phyloP scores from a whole-genome alignment of 176 grass and related monocot genomes.

The Carex littledalei region DNA sequence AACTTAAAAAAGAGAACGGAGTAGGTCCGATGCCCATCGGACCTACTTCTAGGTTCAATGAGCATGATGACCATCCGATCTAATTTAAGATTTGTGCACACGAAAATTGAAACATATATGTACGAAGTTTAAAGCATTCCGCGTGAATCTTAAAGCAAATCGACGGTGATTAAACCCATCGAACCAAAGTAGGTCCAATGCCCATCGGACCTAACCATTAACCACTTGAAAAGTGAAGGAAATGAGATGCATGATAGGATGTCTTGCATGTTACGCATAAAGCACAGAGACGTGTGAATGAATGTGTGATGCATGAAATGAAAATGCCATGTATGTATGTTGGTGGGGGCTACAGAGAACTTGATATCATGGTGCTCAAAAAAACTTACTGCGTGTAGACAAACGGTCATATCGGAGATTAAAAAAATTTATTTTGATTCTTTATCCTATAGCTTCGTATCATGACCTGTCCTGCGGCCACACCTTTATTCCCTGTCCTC shows the following conservation, averaged over 20 bases:
- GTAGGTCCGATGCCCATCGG: too few relatives aligned
- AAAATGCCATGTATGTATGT: background rate
- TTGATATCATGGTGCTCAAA: constrained; percentile 10
- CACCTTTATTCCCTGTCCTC: constrained; percentile 31
- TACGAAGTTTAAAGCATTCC: too few relatives aligned
- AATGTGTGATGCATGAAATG: background rate
- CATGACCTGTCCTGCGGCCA: constrained; percentile 8
- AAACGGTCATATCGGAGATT: constrained; percentile 23
- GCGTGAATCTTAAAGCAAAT: too few relatives aligned
- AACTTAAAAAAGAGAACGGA: too few relatives aligned
- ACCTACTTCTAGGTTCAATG: too few relatives aligned
- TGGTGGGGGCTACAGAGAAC: background rate
- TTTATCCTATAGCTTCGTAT: background rate
- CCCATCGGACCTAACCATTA: too few relatives aligned
- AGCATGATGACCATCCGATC: too few relatives aligned
- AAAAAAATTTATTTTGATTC: constrained; percentile 7
- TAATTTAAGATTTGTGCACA: too few relatives aligned
- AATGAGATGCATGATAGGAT: background rate
- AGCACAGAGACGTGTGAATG: background rate
- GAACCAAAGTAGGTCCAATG: too few relatives aligned
- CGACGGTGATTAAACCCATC: too few relatives aligned
- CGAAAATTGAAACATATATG: too few relatives aligned
- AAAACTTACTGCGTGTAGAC: constrained; percentile 26
- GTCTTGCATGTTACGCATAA: constrained; percentile 10
- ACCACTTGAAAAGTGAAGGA: too few relatives aligned